These are phyloP conservation scores for Penicillium hesseltinei DNA, from an alignment of 2,329 filamentous ascomycete species.

Conservation along the genomic window DNA sequence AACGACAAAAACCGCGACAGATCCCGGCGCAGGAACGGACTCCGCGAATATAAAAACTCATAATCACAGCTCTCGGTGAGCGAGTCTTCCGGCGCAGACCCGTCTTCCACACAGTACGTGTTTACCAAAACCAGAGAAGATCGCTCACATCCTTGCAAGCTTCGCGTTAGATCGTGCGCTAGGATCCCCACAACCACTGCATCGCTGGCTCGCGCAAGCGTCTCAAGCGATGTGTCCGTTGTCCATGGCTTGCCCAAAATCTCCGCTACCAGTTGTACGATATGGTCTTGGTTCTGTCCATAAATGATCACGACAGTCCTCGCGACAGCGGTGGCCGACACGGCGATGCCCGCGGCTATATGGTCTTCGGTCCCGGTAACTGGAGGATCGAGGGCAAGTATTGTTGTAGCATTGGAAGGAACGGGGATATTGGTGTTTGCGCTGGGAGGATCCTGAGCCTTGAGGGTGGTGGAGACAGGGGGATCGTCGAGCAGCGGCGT, in stretches of 20 bases:
- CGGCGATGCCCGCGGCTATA: background rate
- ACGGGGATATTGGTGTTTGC: slow-evolving; percentile 10
- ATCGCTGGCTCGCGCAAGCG: slow-evolving; percentile 55
- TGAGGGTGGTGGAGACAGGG: slow-evolving; percentile 21
- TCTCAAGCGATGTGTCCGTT: slow-evolving; percentile 57
- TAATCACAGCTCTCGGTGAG: slow-evolving; percentile 74
- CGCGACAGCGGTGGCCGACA: slow-evolving; percentile 1
- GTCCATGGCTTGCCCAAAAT: slow-evolving; percentile 72
- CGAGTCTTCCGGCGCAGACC: slow-evolving; percentile 64
- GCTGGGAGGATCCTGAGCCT: slow-evolving; percentile 13
- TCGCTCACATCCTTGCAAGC: slow-evolving; percentile 59
- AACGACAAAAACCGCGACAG: slow-evolving; percentile 76
- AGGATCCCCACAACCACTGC: slow-evolving; percentile 67
- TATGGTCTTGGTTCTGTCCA: slow-evolving; percentile 67
- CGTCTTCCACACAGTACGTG: slow-evolving; percentile 70
- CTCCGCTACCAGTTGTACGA: slow-evolving; percentile 73
- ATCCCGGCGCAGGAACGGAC: slow-evolving; percentile 70
- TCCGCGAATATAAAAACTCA: slow-evolving; percentile 78
- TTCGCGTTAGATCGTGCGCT: slow-evolving; percentile 55
- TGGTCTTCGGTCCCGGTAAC: background rate
- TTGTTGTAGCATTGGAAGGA: slow-evolving; percentile 12
- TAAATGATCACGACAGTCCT: slow-evolving; percentile 63
- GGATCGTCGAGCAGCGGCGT: slow-evolving; percentile 31
- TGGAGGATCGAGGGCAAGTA: background rate
- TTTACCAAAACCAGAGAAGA: slow-evolving; percentile 67